Evolutionary conservation across 345 rosid genomes (phyloP).

Genomic region (Passiflora organensis): DNA sequence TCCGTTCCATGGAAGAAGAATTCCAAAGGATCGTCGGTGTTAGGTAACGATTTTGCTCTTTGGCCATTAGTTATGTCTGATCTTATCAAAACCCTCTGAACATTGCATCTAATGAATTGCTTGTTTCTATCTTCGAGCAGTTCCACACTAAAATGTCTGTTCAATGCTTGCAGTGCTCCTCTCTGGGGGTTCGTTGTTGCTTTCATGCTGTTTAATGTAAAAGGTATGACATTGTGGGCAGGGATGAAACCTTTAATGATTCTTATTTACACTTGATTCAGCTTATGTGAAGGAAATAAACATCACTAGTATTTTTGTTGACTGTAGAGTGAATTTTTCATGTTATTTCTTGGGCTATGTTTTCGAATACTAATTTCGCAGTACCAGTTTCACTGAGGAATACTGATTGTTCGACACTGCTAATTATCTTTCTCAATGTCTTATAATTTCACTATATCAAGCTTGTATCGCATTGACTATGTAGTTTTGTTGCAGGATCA

Average conservation of each 20-base stretch:
- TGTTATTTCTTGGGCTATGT: neutral
- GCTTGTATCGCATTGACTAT: neutral
- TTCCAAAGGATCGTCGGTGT: constrained; percentile 92
- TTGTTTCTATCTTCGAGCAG: neutral
- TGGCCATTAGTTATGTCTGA: neutral
- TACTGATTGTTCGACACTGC: too few species aligned
- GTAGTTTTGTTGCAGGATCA: constrained; percentile 50
- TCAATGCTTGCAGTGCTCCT: constrained; percentile 59
- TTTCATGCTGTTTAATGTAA: constrained; percentile 86
- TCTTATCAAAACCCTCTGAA: too few species aligned
- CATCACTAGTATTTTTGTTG: too few species aligned
- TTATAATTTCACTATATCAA: neutral
- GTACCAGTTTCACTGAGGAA: neutral
- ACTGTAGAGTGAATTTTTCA: too few species aligned
- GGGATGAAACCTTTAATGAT: constrained; percentile 1
- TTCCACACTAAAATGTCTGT: constrained; percentile 1
- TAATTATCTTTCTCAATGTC: neutral
- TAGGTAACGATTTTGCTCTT: constrained; percentile 38
- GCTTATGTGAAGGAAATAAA: neutral
- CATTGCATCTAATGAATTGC: too few species aligned
- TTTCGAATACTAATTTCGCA: neutral
- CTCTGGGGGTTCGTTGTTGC: constrained; percentile 97
- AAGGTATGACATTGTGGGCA: constrained; percentile 42
- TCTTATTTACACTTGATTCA: constrained; percentile 1
- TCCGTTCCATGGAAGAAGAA: constrained; percentile 98